Conservation (phyloP, 371 early-diverging fungal genomes). For the Apophysomyces ossiformis region DNA sequence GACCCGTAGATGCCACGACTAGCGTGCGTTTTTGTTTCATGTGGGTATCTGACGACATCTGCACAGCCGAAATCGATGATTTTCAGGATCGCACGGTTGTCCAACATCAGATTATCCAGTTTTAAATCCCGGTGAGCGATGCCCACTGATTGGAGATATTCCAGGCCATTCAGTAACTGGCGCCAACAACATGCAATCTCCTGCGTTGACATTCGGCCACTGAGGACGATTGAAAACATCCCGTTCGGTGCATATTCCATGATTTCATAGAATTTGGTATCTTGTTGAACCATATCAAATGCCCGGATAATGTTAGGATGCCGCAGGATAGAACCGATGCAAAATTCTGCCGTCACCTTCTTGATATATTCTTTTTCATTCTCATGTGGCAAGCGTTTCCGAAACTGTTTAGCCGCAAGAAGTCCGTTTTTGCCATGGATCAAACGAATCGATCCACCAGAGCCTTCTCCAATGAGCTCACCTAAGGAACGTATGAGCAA, state of each 20-base stretch:
- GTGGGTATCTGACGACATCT: constrained; percentile 71
- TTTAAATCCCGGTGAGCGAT: constrained; percentile 89
- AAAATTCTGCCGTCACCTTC: constrained; percentile 82
- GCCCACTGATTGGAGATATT: constrained; percentile 72
- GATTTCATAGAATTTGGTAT: constrained; percentile 65
- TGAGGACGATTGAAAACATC: constrained; percentile 70
- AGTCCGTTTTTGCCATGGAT: constrained; percentile 54
- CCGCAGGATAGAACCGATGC: constrained; percentile 78
- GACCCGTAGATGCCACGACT: constrained; percentile 57
- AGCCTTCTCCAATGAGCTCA: constrained; percentile 59
- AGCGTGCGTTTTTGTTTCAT: constrained; percentile 40
- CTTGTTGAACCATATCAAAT: constrained; percentile 74
- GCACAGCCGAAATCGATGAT: constrained; percentile 95
- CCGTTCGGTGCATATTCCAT: constrained; percentile 85
- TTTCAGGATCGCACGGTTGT: constrained; percentile 73
- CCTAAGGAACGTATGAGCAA: constrained; percentile 15
- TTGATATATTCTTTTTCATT: constrained; percentile 78
- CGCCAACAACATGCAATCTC: constrained; percentile 72
- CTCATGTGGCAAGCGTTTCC: constrained; percentile 65
- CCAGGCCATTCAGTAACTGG: constrained; percentile 74
- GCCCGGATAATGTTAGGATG: constrained; percentile 86
- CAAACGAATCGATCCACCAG: constrained; percentile 70
- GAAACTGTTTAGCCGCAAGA: constrained; percentile 85
- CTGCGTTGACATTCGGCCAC: constrained; percentile 58
- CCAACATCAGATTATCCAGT: constrained; percentile 80